Conservation (phyloP, 768 basidiomycete species). For the Xerocomus potaroensis region DNA sequence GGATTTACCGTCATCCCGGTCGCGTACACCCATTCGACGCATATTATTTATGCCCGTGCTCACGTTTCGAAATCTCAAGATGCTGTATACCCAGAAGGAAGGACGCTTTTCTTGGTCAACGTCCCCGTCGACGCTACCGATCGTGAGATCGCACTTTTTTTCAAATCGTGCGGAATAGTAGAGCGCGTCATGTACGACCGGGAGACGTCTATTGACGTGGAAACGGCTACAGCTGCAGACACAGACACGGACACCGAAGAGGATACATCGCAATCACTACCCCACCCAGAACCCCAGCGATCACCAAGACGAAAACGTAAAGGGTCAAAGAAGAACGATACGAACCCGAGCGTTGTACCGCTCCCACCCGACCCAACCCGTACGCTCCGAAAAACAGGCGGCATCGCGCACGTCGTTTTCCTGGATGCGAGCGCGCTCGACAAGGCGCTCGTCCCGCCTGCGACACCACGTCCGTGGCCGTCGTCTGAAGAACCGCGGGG, state of each 20-base stretch:
- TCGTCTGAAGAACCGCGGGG: slow-evolving; percentile 60
- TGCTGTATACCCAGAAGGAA: slow-evolving; percentile 41
- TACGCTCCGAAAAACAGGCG: slow-evolving; percentile 56
- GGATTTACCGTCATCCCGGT: slow-evolving; percentile 38
- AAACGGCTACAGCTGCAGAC: slow-evolving; percentile 30
- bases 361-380: slow-evolving; percentile 55
- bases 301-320: slow-evolving; percentile 33
- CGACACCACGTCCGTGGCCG: slow-evolving; percentile 62
- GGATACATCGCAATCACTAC: background rate
- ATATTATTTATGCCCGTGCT: slow-evolving; percentile 73
- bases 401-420: slow-evolving; percentile 66
- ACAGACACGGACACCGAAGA: slow-evolving; percentile 29
- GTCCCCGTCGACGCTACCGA: slow-evolving; percentile 86
- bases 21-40: slow-evolving; percentile 42
- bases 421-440: slow-evolving; percentile 70
- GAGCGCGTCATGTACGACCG: slow-evolving; percentile 69
- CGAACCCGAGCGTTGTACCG: slow-evolving; percentile 55
- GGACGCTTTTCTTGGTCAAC: slow-evolving; percentile 87
- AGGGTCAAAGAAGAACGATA: slow-evolving; percentile 20
- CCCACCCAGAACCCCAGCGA: slow-evolving; percentile 9
- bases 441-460: slow-evolving; percentile 52
- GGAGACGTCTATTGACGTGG: slow-evolving; percentile 30
- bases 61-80: slow-evolving; percentile 50
- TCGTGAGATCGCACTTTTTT: slow-evolving; percentile 71
- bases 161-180: slow-evolving; percentile 71